A percentile compares a stretch with the other conserved stretches of the same genome.
Evolutionary conservation across 2,329 filamentous ascomycete species (phyloP).

Genomic region (Fusarium cyanostomum): DNA sequence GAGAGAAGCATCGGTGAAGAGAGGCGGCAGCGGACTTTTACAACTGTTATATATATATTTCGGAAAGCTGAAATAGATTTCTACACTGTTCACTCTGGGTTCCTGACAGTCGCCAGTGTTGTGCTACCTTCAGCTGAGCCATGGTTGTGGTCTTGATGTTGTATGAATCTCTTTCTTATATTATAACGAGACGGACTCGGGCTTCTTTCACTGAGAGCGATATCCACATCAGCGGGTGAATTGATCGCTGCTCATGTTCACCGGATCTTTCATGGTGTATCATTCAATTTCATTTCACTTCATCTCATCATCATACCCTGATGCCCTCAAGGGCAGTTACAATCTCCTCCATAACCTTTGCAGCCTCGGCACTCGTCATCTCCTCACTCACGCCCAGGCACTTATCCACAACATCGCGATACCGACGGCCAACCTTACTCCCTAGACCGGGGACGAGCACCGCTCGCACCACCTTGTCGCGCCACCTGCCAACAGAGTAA

Average conservation of each 20-base stretch:
- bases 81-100: conserved; percentile 12
- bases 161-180: neutral
- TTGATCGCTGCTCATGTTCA: neutral
- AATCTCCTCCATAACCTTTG: conserved; percentile 54
- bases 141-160: neutral
- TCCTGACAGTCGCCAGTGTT: too few species aligned
- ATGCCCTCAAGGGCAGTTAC: conserved; percentile 54
- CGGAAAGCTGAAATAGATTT: conserved; percentile 38
- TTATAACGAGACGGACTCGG: too few species aligned
- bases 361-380: conserved; percentile 50
- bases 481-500: conserved; percentile 54
- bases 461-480: conserved; percentile 53
- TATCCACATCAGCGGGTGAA: neutral
- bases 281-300: neutral
- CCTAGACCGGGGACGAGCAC: conserved; percentile 53
- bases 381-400: conserved; percentile 52
- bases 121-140: neutral
- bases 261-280: neutral
- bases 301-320: conserved; percentile 34
- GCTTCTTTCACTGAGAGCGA: neutral
- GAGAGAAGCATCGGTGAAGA: conserved; percentile 20
- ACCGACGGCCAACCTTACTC: conserved; percentile 53
- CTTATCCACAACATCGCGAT: conserved; percentile 54
- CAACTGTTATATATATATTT: conserved; percentile 37
- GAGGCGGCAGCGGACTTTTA: conserved; percentile 30